Conservation (phyloP, 176 grass and related monocot species). For the Pharus latifolius region DNA sequence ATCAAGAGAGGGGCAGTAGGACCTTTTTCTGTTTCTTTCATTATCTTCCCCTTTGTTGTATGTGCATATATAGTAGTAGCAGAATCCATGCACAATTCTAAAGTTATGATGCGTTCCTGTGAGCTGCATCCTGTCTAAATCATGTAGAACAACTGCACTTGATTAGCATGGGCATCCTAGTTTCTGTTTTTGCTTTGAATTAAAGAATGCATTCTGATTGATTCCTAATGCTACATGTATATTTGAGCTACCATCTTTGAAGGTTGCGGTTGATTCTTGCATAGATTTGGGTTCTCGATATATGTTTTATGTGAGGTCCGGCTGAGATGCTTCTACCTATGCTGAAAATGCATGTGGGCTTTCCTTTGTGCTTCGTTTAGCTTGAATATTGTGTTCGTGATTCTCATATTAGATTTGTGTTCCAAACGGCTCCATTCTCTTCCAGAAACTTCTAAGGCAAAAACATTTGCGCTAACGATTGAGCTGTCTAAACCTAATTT, state of each 20-base stretch:
- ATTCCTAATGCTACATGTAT: slow-evolving; percentile 11
- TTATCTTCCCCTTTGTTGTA: slow-evolving; percentile 38
- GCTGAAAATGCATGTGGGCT: background rate
- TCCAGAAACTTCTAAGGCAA: no score
- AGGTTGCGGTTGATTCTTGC: no score
- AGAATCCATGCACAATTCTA: slow-evolving; percentile 13
- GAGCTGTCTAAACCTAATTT: no score
- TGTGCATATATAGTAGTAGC: slow-evolving; percentile 21
- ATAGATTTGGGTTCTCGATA: no score
- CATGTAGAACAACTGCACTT: slow-evolving; percentile 27
- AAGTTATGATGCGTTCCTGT: slow-evolving; percentile 8
- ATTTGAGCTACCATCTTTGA: no score
- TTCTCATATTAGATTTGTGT: background rate
- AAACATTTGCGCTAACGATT: no score
- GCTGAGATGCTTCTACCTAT: background rate
- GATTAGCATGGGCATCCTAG: slow-evolving; percentile 20
- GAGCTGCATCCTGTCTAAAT: background rate
- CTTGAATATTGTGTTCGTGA: background rate
- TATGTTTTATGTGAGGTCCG: background rate
- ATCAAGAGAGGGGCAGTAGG: slow-evolving; percentile 33
- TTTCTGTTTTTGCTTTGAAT: slow-evolving; percentile 13
- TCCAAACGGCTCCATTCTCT: no score
- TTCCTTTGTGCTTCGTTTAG: background rate
- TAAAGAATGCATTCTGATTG: slow-evolving; percentile 18
- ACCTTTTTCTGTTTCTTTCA: background rate